Conservation (phyloP, 371 early-diverging fungal species). For the Zopfochytrium polystomum region DNA sequence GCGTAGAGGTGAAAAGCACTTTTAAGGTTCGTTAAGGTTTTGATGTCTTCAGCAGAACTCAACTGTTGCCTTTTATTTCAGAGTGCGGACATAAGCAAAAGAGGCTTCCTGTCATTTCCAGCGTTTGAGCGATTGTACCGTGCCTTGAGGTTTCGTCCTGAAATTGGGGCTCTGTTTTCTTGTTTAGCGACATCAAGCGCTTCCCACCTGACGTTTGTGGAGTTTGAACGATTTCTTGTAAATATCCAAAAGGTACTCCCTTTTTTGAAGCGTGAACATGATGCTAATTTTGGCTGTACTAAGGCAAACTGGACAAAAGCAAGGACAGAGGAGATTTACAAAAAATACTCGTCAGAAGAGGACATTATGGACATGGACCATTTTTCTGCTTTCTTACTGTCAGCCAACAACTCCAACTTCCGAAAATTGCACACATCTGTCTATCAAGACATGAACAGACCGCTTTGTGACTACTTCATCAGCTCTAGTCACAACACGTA, state of each 20-base stretch:
- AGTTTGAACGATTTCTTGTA: slow-evolving; percentile 40
- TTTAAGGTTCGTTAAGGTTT: slow-evolving; percentile 38
- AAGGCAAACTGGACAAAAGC: slow-evolving; percentile 32
- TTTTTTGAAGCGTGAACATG: neutral
- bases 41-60: neutral
- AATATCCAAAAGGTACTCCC: slow-evolving; percentile 38
- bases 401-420: slow-evolving; percentile 45
- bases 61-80: slow-evolving; percentile 8
- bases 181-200: slow-evolving; percentile 28
- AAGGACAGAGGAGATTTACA: slow-evolving; percentile 36
- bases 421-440: slow-evolving; percentile 36
- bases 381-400: slow-evolving; percentile 48
- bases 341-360: slow-evolving; percentile 27
- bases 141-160: slow-evolving; percentile 43
- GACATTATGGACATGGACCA: slow-evolving; percentile 47
- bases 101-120: slow-evolving; percentile 31
- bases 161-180: slow-evolving; percentile 46
- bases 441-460: slow-evolving; percentile 51
- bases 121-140: slow-evolving; percentile 45
- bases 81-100: slow-evolving; percentile 39
- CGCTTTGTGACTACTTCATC: slow-evolving; percentile 72
- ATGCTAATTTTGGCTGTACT: neutral
- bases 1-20: slow-evolving; percentile 45
- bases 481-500: slow-evolving; percentile 82
- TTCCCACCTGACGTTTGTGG: slow-evolving; percentile 32